Base-by-base conservation (phyloP, 768 basidiomycete species). In the Lentinula aciculospora region DNA sequence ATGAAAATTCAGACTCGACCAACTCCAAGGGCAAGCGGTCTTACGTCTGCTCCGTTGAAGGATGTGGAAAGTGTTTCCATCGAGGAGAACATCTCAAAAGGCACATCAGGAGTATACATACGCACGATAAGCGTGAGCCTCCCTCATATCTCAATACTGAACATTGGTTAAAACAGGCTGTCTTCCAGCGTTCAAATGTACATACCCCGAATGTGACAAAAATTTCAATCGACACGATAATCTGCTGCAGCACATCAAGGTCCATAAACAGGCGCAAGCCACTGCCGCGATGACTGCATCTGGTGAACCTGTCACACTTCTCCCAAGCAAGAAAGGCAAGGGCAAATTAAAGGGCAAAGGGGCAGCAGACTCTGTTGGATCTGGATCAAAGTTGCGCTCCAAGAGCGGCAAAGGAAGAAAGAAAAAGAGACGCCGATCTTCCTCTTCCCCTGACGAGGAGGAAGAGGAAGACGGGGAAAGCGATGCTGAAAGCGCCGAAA, bases 31-130 rank as follows among this genome's bases (percentile, higher is more conserved):
- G 69, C 50, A 73, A 71, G 62, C 73, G 88, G 48, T 75, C 79
- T 28, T 87, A 84, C 68, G 75, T 81, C 59, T 93, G 91, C 68
- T 74, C 76, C 19, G 88, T 88, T 0, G 73, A 80, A 0, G 88
- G 81, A 1, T 94, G 92, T 63, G 83, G 83, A 17, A 92, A 92
- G 72, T 84, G 85, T 57, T 94, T 94, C 64, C 82, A 82, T 36
- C 76, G 92, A 2, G 81, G 85, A 1, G 89, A 92, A 63, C 92
- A 94, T 69, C 73, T 94, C 58, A 91, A 92, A 71, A 74, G 92
- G 27, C 92, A 93, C 72, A 79, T 92, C 19, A 70, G 86, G 58
- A 85, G 84, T 55, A 86, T 94, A 49, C 91, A 94, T 69, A 92
- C 91, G 1, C 75, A 89, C 62, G 89, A 92, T 65, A 91, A 88